These are phyloP conservation scores for Uromyces viciae-fabae DNA, from an alignment of 1,284 basidiomycete species.

Conservation along the genomic window DNA sequence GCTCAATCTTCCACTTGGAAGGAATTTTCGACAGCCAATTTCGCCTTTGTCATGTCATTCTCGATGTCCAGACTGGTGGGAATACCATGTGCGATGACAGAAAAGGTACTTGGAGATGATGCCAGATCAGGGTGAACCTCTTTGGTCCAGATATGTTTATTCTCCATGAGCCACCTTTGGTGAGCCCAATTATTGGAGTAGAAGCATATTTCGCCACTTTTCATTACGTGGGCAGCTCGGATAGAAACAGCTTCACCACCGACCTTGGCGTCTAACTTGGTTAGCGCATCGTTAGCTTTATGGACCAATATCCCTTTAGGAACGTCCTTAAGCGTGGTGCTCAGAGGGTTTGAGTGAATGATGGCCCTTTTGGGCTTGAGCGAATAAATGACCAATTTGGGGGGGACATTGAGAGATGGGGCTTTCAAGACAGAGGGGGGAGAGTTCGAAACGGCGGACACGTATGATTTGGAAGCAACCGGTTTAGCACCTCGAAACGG, in stretches of 20 bases:
- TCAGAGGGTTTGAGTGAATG: background rate
- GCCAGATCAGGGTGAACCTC: background rate
- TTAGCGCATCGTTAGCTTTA: background rate
- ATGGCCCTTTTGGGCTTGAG: background rate
- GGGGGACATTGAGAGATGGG: too few species aligned
- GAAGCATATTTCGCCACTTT: background rate
- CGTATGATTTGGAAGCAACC: too few species aligned
- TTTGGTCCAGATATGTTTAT: background rate
- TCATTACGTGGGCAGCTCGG: background rate
- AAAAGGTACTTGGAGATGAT: background rate
- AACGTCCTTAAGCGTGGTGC: background rate
- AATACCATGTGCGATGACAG: background rate
- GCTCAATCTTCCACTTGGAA: too few species aligned
- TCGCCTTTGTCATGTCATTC: too few species aligned
- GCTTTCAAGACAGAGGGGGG: too few species aligned
- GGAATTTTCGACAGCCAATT: too few species aligned
- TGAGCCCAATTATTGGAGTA: background rate
- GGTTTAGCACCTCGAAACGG: too few species aligned
- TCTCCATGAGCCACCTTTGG: background rate
- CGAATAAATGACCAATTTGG: background rate
- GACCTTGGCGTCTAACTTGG: background rate
- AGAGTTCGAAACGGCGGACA: too few species aligned
- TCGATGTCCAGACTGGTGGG: too few species aligned
- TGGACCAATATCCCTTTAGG: background rate
- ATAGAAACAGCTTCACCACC: background rate